phyloP scores from a whole-genome alignment of 148 eudicot genomes.

The Silene conica region DNA sequence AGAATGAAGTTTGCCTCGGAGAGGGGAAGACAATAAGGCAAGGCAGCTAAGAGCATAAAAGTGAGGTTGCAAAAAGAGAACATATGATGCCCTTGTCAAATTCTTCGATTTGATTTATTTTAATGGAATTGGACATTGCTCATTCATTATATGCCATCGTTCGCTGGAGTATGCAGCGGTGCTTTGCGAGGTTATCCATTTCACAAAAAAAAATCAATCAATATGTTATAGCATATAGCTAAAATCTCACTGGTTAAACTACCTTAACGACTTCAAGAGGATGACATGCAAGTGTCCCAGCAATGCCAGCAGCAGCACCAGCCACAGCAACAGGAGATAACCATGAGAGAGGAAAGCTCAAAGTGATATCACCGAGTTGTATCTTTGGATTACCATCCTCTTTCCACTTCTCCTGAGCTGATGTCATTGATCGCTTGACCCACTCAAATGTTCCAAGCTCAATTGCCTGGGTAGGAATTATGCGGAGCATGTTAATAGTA shows the following conservation, averaged over 20 bases:
- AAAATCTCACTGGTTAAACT: conserved; percentile 7
- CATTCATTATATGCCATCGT: background rate
- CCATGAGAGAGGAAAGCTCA: conserved; percentile 72
- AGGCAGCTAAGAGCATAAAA: no score
- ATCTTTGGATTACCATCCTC: conserved; percentile 48
- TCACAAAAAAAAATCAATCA: background rate
- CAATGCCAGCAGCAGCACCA: conserved; percentile 92
- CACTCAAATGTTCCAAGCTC: conserved; percentile 92
- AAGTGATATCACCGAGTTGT: conserved; percentile 57
- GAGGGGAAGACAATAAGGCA: no score
- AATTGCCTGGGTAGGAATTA: conserved; percentile 90
- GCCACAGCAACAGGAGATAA: conserved; percentile 88
- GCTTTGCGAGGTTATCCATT: background rate
- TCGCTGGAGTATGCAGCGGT: background rate
- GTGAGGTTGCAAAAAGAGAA: background rate
- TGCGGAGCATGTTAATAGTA: conserved; percentile 87
- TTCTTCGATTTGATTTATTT: no score
- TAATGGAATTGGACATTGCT: no score
- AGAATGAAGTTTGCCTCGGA: no score
- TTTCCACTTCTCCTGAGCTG: conserved; percentile 72
- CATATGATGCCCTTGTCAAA: no score
- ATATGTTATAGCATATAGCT: background rate
- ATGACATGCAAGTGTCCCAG: conserved; percentile 81
- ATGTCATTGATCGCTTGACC: conserved; percentile 79
- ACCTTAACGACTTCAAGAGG: conserved; percentile 98